Percentiles rank a stretch among this genome's conserved stretches.
These are phyloP conservation scores for Grammothele lineata DNA, from an alignment of 768 basidiomycete species.

Conservation along the genomic window DNA sequence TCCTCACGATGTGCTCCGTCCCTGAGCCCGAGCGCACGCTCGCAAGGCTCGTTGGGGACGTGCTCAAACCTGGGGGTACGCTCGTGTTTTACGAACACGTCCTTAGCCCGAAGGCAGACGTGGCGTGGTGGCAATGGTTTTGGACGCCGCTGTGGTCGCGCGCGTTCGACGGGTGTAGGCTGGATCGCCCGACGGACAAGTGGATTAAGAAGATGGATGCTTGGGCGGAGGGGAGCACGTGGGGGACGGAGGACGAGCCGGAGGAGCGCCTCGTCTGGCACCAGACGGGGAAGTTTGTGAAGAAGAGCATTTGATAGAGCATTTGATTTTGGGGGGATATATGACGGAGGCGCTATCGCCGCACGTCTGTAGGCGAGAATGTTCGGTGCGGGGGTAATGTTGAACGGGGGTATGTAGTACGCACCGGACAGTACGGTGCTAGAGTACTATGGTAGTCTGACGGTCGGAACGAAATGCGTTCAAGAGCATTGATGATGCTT, in stretches of 20 bases:
- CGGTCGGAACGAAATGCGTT: too few species aligned
- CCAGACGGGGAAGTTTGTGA: slow-evolving; percentile 52
- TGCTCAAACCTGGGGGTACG: slow-evolving; percentile 61
- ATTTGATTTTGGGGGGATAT: too few species aligned
- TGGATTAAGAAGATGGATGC: slow-evolving; percentile 41
- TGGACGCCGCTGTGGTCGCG: slow-evolving; percentile 69
- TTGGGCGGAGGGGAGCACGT: slow-evolving; percentile 46
- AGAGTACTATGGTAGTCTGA: too few species aligned
- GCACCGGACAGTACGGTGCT: too few species aligned
- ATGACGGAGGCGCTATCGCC: too few species aligned
- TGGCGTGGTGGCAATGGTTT: slow-evolving; percentile 68
- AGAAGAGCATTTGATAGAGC: slow-evolving; percentile 20
- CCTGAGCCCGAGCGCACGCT: slow-evolving; percentile 51
- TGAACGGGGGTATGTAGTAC: too few species aligned
- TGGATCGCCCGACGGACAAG: slow-evolving; percentile 52
- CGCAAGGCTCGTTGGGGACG: slow-evolving; percentile 39
- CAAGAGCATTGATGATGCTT: too few species aligned
- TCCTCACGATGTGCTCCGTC: slow-evolving; percentile 65
- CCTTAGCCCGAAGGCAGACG: slow-evolving; percentile 43
- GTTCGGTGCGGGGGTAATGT: too few species aligned
- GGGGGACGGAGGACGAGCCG: slow-evolving; percentile 47
- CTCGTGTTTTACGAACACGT: slow-evolving; percentile 74
- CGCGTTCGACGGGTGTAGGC: slow-evolving; percentile 57
- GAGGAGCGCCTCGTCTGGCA: slow-evolving; percentile 62
- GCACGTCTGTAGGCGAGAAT: too few species aligned